phyloP scores from a whole-genome alignment of 176 grass and related monocot genomes.

The Ampelocalamus luodianensis region DNA sequence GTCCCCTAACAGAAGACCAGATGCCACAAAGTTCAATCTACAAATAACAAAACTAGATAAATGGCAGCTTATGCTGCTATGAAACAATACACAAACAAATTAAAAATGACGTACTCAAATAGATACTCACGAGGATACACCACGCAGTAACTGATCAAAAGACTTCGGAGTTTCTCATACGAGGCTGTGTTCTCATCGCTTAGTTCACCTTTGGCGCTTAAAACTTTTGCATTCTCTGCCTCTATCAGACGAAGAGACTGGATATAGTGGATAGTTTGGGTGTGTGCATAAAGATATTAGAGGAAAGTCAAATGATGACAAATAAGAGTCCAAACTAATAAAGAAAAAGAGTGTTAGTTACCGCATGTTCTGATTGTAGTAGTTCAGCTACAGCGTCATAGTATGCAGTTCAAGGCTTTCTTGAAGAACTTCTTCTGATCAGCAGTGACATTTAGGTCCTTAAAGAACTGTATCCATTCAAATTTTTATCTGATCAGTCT shows the following conservation, averaged over 20 bases:
- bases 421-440: slow-evolving; percentile 99
- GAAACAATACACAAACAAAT: slow-evolving; percentile 5
- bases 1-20: slow-evolving; percentile 7
- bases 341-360: slow-evolving; percentile 49
- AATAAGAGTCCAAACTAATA: slow-evolving; percentile 32
- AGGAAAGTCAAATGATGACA: slow-evolving; percentile 24
- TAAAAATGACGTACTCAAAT: neutral
- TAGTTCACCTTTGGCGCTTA: slow-evolving; percentile 95
- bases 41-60: slow-evolving; percentile 14
- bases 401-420: slow-evolving; percentile 87
- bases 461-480: slow-evolving; percentile 77
- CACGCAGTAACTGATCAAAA: slow-evolving; percentile 93
- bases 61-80: slow-evolving; percentile 15
- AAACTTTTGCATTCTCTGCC: slow-evolving; percentile 89
- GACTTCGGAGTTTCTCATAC: slow-evolving; percentile 97
- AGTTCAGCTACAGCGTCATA: slow-evolving; percentile 93
- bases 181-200: slow-evolving; percentile 87
- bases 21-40: slow-evolving; percentile 26
- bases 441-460: slow-evolving; percentile 80
- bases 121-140: slow-evolving; percentile 86
- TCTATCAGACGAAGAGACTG: slow-evolving; percentile 93
- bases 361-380: slow-evolving; percentile 85
- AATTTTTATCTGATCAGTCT: neutral
- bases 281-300: slow-evolving; percentile 36
- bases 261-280: slow-evolving; percentile 21